Conservation (phyloP, 805 yeast species). For the Kluyveromyces lactis region DNA sequence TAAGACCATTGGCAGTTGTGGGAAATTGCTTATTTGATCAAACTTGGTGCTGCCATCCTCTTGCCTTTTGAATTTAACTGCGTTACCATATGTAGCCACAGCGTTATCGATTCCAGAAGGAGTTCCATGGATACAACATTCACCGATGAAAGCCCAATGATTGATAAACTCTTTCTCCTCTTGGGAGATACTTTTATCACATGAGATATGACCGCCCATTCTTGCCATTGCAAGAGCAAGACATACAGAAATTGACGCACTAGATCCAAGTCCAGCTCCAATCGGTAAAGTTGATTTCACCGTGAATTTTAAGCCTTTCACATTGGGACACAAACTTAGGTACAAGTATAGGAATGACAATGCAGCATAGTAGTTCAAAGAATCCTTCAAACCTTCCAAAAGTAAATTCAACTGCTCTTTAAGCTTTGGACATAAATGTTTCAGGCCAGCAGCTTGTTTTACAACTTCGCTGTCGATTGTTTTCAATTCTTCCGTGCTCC, state of each 20-base stretch:
- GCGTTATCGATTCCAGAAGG: conserved; percentile 97
- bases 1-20: conserved; percentile 62
- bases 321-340: conserved; percentile 43
- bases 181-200: conserved; percentile 31
- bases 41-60: conserved; percentile 23
- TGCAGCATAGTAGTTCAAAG: conserved; percentile 69
- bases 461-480: conserved; percentile 7
- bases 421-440: conserved; percentile 53
- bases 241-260: conserved; percentile 85
- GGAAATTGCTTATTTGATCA: conserved; percentile 39
- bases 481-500: conserved; percentile 36
- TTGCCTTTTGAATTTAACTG: conserved; percentile 73
- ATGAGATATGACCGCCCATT: conserved; percentile 45
- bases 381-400: conserved; percentile 39
- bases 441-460: conserved; percentile 30
- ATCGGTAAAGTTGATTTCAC: conserved; percentile 83
- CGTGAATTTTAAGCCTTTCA: conserved; percentile 48
- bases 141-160: conserved; percentile 86
- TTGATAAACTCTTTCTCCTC: conserved; percentile 58
- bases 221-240: conserved; percentile 64
- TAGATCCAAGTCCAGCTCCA: conserved; percentile 95
- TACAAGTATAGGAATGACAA: conserved; percentile 77
- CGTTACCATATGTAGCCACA: conserved; percentile 94
- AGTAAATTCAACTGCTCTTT: conserved; percentile 39
- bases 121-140: conserved; percentile 90